phyloP scores from a whole-genome alignment of 306 rosid species.

The Dryas alaskensis region DNA sequence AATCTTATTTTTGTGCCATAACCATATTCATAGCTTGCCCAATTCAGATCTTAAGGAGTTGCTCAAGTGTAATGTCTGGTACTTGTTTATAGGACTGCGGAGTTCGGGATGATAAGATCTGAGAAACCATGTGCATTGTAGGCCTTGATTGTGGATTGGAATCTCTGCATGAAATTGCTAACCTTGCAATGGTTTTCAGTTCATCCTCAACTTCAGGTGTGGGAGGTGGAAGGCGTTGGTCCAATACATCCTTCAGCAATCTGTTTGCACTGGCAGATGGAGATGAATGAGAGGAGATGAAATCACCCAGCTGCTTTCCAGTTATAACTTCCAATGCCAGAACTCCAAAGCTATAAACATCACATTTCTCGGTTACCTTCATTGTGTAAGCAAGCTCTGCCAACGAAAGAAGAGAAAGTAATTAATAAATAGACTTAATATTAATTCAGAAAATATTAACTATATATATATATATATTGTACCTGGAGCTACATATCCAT shows the following conservation, averaged over 20 bases:
- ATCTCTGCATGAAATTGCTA: neutral
- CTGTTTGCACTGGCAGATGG: neutral
- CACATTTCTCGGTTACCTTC: constrained; percentile 23
- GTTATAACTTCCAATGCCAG: constrained; percentile 23
- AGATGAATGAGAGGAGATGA: constrained; percentile 5
- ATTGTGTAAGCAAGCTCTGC: constrained; percentile 33
- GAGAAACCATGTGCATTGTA: constrained; percentile 21
- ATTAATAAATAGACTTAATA: neutral
- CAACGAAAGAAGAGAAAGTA: neutral
- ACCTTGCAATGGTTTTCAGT: constrained; percentile 13
- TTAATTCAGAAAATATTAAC: neutral
- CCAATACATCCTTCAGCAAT: constrained; percentile 10
- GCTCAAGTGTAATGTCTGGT: neutral
- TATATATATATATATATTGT: neutral
- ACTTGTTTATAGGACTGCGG: neutral
- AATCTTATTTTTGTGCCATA: neutral
- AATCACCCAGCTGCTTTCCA: constrained; percentile 23
- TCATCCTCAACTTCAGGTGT: neutral
- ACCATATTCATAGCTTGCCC: neutral
- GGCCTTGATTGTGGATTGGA: constrained; percentile 19
- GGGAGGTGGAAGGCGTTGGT: constrained; percentile 23
- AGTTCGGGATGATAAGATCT: neutral
- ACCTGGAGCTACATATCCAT: constrained; percentile 34
- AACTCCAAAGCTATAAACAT: constrained; percentile 28
- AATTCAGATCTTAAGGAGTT: neutral